Percentiles rank a stretch among this genome's conserved stretches.
Conservation (phyloP, 139 green algal species). For the Axilococcus clingmanii region DNA sequence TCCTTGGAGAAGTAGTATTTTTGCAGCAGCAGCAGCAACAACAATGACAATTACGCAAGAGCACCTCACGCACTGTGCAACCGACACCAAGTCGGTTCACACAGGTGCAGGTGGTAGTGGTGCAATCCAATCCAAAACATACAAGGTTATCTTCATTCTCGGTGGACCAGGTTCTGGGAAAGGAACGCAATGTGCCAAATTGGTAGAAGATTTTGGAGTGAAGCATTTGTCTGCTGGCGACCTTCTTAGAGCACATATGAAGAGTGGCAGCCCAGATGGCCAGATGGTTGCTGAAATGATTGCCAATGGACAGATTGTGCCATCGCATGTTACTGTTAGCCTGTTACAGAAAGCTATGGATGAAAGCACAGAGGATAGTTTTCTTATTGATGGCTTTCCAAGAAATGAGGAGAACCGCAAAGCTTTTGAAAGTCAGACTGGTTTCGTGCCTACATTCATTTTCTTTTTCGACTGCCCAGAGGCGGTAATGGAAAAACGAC, state of each 20-base stretch:
- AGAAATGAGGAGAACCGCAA: conserved; percentile 87
- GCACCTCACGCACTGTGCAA: no score
- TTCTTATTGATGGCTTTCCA: conserved; percentile 94
- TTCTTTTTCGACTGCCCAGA: conserved; percentile 95
- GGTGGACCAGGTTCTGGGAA: conserved; percentile 74
- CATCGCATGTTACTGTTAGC: conserved; percentile 67
- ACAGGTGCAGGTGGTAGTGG: no score
- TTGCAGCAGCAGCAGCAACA: no score
- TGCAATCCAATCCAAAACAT: conserved; percentile 1
- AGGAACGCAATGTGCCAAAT: conserved; percentile 72
- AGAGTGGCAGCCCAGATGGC: conserved; percentile 71
- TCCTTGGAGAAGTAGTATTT: no score
- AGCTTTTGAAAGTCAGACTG: conserved; percentile 66
- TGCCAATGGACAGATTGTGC: conserved; percentile 73
- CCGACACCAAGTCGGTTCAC: no score
- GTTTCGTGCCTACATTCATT: conserved; percentile 70
- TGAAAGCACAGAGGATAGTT: conserved; percentile 45
- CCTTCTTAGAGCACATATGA: conserved; percentile 83
- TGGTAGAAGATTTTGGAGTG: conserved; percentile 74
- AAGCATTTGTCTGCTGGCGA: conserved; percentile 87
- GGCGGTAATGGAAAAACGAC: conserved; percentile 73
- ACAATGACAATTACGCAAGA: no score
- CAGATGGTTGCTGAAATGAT: conserved; percentile 92
- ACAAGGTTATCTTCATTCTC: conserved; percentile 57
- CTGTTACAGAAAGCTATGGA: conserved; percentile 83